Evolutionary conservation across 148 eudicot species (phyloP).

Genomic region (Silene conica): DNA sequence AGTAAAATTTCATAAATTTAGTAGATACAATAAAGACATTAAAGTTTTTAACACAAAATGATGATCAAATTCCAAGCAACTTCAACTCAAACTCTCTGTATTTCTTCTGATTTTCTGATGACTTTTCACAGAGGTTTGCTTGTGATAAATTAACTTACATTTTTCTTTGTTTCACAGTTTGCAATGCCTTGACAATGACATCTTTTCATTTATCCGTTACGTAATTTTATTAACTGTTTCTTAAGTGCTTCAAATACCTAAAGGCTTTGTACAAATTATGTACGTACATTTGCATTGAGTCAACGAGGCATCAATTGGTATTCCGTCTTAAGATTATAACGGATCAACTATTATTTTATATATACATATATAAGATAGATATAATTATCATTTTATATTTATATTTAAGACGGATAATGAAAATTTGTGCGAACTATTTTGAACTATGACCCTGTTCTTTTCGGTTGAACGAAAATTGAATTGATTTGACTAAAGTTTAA

Average conservation of each 20-base stretch:
- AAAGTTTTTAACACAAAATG: neutral
- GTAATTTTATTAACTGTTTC: neutral
- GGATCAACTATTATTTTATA: too few species aligned
- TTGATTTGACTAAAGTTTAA: too few species aligned
- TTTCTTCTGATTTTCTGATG: constrained; percentile 11
- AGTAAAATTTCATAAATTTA: neutral
- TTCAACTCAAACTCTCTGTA: neutral
- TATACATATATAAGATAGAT: too few species aligned
- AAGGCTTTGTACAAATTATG: too few species aligned
- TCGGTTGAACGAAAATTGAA: too few species aligned
- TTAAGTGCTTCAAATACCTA: neutral
- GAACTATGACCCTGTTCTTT: too few species aligned
- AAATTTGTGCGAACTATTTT: too few species aligned
- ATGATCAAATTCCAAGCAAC: neutral
- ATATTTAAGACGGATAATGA: too few species aligned
- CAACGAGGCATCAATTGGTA: too few species aligned
- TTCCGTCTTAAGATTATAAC: too few species aligned
- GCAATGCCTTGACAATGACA: constrained; percentile 3
- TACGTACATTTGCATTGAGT: too few species aligned
- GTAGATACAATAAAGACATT: neutral
- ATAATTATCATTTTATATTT: too few species aligned
- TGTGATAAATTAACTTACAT: neutral
- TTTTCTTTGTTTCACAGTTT: neutral
- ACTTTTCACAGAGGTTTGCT: constrained; percentile 2
- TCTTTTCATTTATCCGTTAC: neutral